Evolutionary conservation across 106 monocot genomes (phyloP).

Genomic region (Dioscorea zingiberensis): DNA sequence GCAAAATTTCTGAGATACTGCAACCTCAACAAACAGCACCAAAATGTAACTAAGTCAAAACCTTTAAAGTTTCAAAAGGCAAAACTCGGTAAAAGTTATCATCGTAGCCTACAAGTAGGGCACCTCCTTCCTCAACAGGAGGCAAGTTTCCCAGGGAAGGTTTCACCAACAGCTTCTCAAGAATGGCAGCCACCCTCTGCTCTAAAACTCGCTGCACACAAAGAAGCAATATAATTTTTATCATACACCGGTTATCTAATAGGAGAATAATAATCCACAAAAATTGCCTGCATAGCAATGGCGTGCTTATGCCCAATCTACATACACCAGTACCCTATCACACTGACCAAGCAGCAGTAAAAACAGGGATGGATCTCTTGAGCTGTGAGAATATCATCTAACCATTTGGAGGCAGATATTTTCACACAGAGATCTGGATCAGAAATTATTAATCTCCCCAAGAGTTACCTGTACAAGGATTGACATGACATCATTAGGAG

Average conservation of each 20-base stretch:
- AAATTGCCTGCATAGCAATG: not conserved
- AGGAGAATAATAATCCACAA: not conserved
- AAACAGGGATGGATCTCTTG: no score
- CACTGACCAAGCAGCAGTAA: no score
- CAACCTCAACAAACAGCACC: slow-evolving; percentile 21
- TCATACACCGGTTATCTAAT: not conserved
- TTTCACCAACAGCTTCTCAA: slow-evolving; percentile 83
- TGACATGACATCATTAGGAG: slow-evolving; percentile 98
- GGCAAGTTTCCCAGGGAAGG: slow-evolving; percentile 91
- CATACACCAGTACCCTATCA: no score
- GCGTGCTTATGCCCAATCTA: no score
- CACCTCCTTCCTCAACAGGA: slow-evolving; percentile 80
- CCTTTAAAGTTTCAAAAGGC: no score
- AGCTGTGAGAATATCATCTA: no score
- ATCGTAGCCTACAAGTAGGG: slow-evolving; percentile 53
- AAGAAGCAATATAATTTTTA: slow-evolving; percentile 1
- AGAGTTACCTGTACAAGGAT: slow-evolving; percentile 89
- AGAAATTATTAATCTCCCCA: not conserved
- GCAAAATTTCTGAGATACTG: slow-evolving; percentile 93
- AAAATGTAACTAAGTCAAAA: not conserved
- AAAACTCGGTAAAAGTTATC: not conserved
- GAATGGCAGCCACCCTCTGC: slow-evolving; percentile 83
- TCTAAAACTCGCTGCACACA: slow-evolving; percentile 79
- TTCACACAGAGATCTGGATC: no score
- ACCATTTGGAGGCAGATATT: no score